Base-by-base conservation (phyloP, 768 basidiomycete genomes). In the Coprinopsis marcescibilis region DNA sequence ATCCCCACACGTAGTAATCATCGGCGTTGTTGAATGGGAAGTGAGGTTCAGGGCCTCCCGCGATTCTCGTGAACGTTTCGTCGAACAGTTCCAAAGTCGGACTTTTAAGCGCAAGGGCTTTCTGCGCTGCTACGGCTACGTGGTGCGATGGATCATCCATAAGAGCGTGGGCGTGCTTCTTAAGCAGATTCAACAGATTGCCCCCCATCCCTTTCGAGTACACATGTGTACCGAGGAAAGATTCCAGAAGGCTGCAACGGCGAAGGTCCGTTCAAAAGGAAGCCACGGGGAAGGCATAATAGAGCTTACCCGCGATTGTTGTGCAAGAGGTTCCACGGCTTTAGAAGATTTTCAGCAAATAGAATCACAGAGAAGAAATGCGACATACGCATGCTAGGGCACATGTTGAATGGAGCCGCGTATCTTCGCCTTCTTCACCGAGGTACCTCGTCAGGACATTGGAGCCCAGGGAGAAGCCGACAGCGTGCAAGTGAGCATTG, bases 391-490 rank as follows among this genome's bases (percentile, higher is more conserved):
- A 88, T 60, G 70, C 88, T 14, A 92, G 67, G 14, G 75, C 78
- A 65, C 82, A 84, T 24, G 78, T 86, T 3, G 82, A 78, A 44
- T 64, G 64, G 25, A 92, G 62, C 49, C 85, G 76, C 56, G 79
- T 77, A 17, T 68, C 57, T 29, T 70, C 69, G 12, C 86, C 82
- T 60, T 95, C 87, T 65, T 95, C 85, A 3, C 86, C 91, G 42
- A 94, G 67, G 63, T 96, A 96, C 52, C 89, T 77, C 26, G 91
- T 86, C 55, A 98, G 66, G 27, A 97, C 86, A 60, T 89, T 91
- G 34, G 93, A 88, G 34, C 95, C 96, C 29, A 99, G 77, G 3
- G 92, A 96, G 70, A 95, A 98, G 5, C 94, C 91, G 8, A 96
- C 65, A 12, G 89, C 95, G 14, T 95, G 65, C 29, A 97, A 68